Conservation (phyloP, 2,329 filamentous ascomycete genomes). For the Thelonectria discophora region DNA sequence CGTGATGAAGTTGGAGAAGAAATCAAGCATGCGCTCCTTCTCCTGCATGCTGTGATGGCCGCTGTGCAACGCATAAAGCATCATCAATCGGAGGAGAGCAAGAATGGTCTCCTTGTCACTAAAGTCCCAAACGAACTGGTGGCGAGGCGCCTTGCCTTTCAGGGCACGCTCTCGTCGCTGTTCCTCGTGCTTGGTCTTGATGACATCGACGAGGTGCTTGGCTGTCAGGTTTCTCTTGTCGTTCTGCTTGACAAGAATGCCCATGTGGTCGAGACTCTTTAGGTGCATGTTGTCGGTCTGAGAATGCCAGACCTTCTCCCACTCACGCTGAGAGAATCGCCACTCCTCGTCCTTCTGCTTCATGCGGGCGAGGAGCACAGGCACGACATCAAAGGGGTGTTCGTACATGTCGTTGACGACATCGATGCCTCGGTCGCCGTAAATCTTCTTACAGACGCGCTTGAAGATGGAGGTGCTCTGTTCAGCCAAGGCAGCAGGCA, state of each 20-base stretch:
- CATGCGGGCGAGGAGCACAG: slow-evolving; percentile 84
- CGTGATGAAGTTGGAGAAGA: slow-evolving; percentile 79
- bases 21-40: slow-evolving; percentile 77
- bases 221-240: slow-evolving; percentile 93
- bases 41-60: slow-evolving; percentile 76
- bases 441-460: slow-evolving; percentile 96
- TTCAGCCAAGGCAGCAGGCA: slow-evolving; percentile 85
- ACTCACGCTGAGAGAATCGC: slow-evolving; percentile 96
- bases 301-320: slow-evolving; percentile 98
- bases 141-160: slow-evolving; percentile 67
- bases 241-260: slow-evolving; percentile 83
- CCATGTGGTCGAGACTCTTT: slow-evolving; percentile 96
- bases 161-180: slow-evolving; percentile 77
- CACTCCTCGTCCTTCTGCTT: slow-evolving; percentile 98
- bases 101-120: slow-evolving; percentile 73
- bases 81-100: slow-evolving; percentile 69
- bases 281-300: slow-evolving; percentile 96
- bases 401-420: slow-evolving; percentile 89
- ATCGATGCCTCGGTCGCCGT: slow-evolving; percentile 85
- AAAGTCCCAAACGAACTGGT: slow-evolving; percentile 82
- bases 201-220: slow-evolving; percentile 89
- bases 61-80: slow-evolving; percentile 72
- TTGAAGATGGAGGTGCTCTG: slow-evolving; percentile 97
- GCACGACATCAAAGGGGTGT: slow-evolving; percentile 85
- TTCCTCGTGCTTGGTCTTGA: slow-evolving; percentile 93